Conservation (phyloP, 108 stramenopile genomes). For the Skeletonema menzelii region DNA sequence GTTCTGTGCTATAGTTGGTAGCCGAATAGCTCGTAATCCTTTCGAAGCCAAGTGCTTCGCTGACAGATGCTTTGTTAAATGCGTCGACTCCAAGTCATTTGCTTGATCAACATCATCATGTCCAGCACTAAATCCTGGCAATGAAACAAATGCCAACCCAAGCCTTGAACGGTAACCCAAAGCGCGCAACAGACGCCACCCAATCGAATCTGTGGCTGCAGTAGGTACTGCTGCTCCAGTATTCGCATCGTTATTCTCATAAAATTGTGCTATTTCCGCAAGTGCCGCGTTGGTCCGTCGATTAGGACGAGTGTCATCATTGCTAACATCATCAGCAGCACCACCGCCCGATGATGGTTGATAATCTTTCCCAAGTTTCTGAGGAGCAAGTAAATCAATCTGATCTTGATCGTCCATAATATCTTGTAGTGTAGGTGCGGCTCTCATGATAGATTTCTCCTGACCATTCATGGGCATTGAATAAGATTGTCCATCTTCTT, state of each 20-base stretch:
- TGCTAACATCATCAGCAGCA: neutral
- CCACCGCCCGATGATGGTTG: neutral
- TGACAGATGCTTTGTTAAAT: slow-evolving; percentile 6
- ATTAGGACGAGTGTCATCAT: neutral
- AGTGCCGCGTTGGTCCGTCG: slow-evolving; percentile 26
- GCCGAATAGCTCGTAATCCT: slow-evolving; percentile 28
- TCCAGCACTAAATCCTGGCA: slow-evolving; percentile 3
- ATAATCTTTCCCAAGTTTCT: slow-evolving; percentile 9
- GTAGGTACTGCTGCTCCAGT: neutral
- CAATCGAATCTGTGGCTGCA: slow-evolving; percentile 39
- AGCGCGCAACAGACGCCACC: slow-evolving; percentile 57
- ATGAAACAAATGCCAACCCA: slow-evolving; percentile 52
- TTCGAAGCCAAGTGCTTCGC: slow-evolving; percentile 26
- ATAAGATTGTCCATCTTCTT: neutral
- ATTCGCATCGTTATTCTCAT: neutral
- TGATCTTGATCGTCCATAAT: slow-evolving; percentile 50
- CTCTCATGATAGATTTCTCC: neutral
- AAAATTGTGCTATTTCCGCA: slow-evolving; percentile 29
- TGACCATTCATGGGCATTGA: neutral
- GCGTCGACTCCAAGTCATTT: slow-evolving; percentile 11
- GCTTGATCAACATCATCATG: slow-evolving; percentile 1
- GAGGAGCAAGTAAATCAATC: slow-evolving; percentile 23
- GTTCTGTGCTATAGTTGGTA: slow-evolving; percentile 28
- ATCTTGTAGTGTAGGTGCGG: slow-evolving; percentile 29
- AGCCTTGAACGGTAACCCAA: slow-evolving; percentile 69